Percentiles rank a stretch among this genome's conserved stretches.
Evolutionary conservation across 1,139 yeast genomes (phyloP).

Genomic region (Sugiyamaella xylanicola): DNA sequence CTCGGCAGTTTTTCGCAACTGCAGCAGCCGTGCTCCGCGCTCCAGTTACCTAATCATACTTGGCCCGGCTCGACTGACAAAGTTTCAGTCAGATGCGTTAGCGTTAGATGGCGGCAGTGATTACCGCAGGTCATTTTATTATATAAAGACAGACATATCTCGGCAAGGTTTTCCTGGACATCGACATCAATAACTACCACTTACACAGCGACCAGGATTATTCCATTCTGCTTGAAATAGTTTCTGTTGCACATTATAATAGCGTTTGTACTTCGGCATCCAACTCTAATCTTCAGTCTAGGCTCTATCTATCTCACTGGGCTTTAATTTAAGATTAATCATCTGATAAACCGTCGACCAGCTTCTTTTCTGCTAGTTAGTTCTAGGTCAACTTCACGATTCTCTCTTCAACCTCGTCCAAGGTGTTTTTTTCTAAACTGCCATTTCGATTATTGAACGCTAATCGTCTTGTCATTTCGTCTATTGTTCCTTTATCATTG

Average conservation of each 20-base stretch:
- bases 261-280: no score
- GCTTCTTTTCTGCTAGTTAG: no score
- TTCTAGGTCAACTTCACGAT: no score
- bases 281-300: no score
- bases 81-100: neutral
- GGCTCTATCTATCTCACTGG: no score
- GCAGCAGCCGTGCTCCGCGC: neutral
- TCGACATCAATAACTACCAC: neutral
- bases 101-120: neutral
- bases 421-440: constrained; percentile 13
- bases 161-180: neutral
- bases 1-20: neutral
- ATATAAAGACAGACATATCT: constrained; percentile 8
- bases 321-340: no score
- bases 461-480: constrained; percentile 7
- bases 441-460: constrained; percentile 10
- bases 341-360: no score
- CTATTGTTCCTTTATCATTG: constrained; percentile 10
- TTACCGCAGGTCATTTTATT: neutral
- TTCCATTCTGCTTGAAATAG: no score
- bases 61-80: neutral
- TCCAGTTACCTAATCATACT: neutral
- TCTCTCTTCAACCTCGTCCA: constrained; percentile 3
- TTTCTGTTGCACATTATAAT: no score
- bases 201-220: no score